phyloP scores from a whole-genome alignment of 257 asterid species.

The Rehmannia glutinosa region DNA sequence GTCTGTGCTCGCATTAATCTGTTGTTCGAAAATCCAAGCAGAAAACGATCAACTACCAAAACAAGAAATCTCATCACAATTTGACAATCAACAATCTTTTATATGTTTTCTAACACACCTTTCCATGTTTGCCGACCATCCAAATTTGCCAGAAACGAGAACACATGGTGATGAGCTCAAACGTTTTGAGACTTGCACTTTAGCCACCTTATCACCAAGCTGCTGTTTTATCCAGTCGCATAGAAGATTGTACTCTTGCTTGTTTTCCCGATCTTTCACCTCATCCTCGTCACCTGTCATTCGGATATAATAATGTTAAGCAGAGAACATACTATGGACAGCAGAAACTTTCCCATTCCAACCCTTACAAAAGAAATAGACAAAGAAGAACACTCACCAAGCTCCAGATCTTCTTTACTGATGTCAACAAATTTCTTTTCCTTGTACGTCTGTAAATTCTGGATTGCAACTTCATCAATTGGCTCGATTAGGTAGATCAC shows the following conservation, averaged over 20 bases:
- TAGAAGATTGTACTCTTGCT: conserved; percentile 80
- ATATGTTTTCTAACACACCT: conserved; percentile 36
- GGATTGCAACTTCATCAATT: conserved; percentile 92
- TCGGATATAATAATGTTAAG: not conserved
- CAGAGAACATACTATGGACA: not conserved
- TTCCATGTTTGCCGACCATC: conserved; percentile 99
- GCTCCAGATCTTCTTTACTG: conserved; percentile 97
- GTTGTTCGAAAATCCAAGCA: conserved; percentile 6
- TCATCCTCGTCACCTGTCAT: conserved; percentile 83
- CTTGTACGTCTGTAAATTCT: conserved; percentile 91
- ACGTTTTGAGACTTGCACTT: conserved; percentile 91
- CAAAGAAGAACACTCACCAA: conserved; percentile 49
- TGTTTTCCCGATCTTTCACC: conserved; percentile 72
- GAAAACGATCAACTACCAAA: not conserved
- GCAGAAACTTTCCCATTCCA: not conserved
- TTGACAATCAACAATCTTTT: not conserved
- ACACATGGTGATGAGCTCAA: conserved; percentile 98
- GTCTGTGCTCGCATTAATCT: conserved; percentile 97
- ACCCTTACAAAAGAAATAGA: no score
- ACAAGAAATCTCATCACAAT: not conserved
- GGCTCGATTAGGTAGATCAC: conserved; percentile 90
- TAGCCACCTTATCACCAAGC: conserved; percentile 94
- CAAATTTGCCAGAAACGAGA: conserved; percentile 98
- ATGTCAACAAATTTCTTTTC: conserved; percentile 96
- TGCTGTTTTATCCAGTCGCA: conserved; percentile 98